Conservation (phyloP, 2,329 filamentous ascomycete species). For the Monosporascus sp. region DNA sequence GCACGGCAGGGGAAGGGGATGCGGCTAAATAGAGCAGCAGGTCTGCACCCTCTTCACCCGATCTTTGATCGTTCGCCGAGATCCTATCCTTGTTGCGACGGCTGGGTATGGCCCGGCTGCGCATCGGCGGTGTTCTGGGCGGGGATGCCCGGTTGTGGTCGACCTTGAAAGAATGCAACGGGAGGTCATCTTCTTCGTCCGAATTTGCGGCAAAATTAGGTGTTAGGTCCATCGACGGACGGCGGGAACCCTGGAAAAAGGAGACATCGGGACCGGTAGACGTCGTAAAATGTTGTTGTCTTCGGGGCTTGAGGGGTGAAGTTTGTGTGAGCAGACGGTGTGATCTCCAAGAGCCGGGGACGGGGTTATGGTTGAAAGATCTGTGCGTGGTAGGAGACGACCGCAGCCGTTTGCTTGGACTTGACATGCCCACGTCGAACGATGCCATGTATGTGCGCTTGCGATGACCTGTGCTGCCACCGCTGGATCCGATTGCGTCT, state of each 20-base stretch:
- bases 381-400: constrained; percentile 57
- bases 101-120: constrained; percentile 43
- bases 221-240: constrained; percentile 58
- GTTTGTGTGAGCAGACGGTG: constrained; percentile 74
- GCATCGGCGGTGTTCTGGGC: constrained; percentile 74
- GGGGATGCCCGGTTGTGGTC: constrained; percentile 70
- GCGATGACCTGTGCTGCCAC: constrained; percentile 59
- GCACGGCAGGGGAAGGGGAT: constrained; percentile 79
- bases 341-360: constrained; percentile 68
- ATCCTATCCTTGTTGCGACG: constrained; percentile 45
- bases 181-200: constrained; percentile 80
- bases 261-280: constrained; percentile 68
- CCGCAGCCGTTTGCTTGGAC: constrained; percentile 65
- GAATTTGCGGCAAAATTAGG: constrained; percentile 58
- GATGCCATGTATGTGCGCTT: constrained; percentile 59
- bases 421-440: constrained; percentile 51
- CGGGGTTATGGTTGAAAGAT: constrained; percentile 45
- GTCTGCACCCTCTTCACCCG: constrained; percentile 75
- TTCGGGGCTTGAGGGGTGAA: constrained; percentile 75
- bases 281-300: constrained; percentile 69
- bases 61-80: constrained; percentile 45
- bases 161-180: constrained; percentile 66
- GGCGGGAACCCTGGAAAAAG: constrained; percentile 69
- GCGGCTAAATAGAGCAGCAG: constrained; percentile 80
- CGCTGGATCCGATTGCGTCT: constrained; percentile 69